A percentile compares a stretch with the other conserved stretches of the same genome.
These are phyloP conservation scores for Drosera spatulata DNA, from an alignment of 179 eudicot genomes.

Conservation along the genomic window DNA sequence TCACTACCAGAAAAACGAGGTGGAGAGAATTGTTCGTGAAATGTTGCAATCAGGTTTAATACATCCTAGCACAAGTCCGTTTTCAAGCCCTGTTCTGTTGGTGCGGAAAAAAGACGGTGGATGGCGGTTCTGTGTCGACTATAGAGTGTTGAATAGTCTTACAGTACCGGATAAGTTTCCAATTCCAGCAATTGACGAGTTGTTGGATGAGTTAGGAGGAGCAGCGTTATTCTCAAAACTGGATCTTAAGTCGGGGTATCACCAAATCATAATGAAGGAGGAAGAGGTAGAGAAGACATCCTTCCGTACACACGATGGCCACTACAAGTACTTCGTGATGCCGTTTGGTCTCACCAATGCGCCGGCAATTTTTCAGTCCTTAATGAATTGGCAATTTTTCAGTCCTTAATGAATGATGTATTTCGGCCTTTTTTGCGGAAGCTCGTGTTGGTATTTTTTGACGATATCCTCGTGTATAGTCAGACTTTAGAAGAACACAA, in stretches of 20 bases:
- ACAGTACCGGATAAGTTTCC: neutral
- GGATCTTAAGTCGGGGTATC: neutral
- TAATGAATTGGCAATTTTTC: too few relatives aligned
- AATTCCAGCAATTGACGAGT: neutral
- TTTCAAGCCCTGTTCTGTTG: neutral
- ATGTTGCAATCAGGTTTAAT: neutral
- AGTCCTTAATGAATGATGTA: too few relatives aligned
- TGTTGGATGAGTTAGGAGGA: neutral
- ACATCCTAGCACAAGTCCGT: neutral
- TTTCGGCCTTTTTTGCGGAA: neutral
- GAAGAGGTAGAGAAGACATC: neutral
- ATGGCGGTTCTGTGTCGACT: neutral
- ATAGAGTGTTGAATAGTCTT: neutral
- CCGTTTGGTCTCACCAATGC: neutral
- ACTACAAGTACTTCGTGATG: neutral
- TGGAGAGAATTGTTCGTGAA: too few relatives aligned
- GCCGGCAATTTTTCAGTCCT: neutral
- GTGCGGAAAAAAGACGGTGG: neutral
- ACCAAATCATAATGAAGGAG: neutral
- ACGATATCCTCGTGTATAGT: neutral
- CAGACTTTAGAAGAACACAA: neutral
- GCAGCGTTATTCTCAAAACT: neutral
- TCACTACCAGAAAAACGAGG: too few relatives aligned
- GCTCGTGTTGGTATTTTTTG: neutral
- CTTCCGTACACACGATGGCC: neutral